These are phyloP conservation scores for Malus sylvestris DNA, from an alignment of 306 rosid genomes.

Conservation along the genomic window DNA sequence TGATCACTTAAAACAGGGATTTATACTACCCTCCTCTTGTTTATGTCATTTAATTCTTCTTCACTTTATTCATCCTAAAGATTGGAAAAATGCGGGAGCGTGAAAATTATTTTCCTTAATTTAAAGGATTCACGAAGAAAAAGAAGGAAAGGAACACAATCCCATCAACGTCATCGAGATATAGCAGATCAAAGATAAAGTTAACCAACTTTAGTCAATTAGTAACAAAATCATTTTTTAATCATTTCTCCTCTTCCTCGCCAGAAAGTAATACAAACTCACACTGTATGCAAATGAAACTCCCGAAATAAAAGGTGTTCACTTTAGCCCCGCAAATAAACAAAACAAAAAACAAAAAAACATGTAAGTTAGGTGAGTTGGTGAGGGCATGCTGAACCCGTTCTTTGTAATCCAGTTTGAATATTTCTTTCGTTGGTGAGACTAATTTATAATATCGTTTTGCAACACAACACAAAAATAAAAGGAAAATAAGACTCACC, in stretches of 20 bases:
- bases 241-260: background rate
- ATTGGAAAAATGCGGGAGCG: too few species aligned
- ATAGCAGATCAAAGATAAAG: background rate
- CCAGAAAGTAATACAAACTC: background rate
- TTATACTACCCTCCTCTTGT: too few species aligned
- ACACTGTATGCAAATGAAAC: background rate
- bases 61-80: too few species aligned
- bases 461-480: background rate
- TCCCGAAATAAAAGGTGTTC: background rate
- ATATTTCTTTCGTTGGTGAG: too few species aligned
- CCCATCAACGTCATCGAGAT: background rate
- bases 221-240: background rate
- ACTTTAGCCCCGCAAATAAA: background rate
- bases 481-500: background rate
- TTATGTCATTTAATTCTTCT: too few species aligned
- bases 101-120: too few species aligned
- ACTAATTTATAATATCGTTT: background rate
- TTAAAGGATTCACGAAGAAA: background rate
- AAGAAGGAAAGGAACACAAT: background rate
- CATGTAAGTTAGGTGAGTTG: background rate
- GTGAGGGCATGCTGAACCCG: too few species aligned
- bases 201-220: background rate
- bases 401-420: background rate
- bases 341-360: background rate
- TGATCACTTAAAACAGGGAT: too few species aligned